A percentile compares a stretch with the other conserved stretches of the same genome.
Conservation (phyloP, 352 stramenopile species). For the Phytophthora fragariaefolia region DNA sequence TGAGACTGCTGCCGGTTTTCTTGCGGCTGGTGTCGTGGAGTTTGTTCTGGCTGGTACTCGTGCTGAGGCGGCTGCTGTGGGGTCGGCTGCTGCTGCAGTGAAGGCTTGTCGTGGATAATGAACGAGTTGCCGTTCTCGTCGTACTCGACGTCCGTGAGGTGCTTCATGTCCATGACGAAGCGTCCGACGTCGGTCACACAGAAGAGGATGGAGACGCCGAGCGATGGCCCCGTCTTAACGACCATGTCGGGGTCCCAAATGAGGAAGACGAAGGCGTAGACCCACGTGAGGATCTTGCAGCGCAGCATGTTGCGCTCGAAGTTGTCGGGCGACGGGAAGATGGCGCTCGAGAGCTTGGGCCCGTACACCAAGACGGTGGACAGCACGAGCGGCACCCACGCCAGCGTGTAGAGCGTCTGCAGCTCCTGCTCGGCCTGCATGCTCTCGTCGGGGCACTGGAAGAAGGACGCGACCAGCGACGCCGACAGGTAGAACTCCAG, state of each 20-base stretch:
- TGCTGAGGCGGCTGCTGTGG: constrained; percentile 9
- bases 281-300: constrained; percentile 74
- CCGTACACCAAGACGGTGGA: constrained; percentile 62
- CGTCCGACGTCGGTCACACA: constrained; percentile 69
- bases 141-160: constrained; percentile 71
- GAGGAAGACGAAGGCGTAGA: constrained; percentile 66
- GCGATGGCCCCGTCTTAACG: constrained; percentile 69
- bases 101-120: constrained; percentile 28
- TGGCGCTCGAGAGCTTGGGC: constrained; percentile 40
- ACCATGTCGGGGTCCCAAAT: constrained; percentile 78
- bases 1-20: constrained; percentile 9
- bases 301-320: constrained; percentile 72
- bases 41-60: background rate
- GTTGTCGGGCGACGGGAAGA: constrained; percentile 63
- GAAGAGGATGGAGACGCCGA: constrained; percentile 77
- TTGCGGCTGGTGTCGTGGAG: constrained; percentile 5
- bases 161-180: constrained; percentile 78
- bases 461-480: constrained; percentile 74
- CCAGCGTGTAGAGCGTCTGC: constrained; percentile 69
- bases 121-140: constrained; percentile 59
- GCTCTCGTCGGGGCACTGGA: constrained; percentile 58
- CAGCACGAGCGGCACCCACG: constrained; percentile 60
- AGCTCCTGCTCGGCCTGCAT: constrained; percentile 73
- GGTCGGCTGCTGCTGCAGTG: constrained; percentile 4
- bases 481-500: constrained; percentile 80